Evolutionary conservation across 257 asterid genomes (phyloP), one percentile per base, ranked within the genome.

Genomic region (Penstemon barbatus): DNA sequence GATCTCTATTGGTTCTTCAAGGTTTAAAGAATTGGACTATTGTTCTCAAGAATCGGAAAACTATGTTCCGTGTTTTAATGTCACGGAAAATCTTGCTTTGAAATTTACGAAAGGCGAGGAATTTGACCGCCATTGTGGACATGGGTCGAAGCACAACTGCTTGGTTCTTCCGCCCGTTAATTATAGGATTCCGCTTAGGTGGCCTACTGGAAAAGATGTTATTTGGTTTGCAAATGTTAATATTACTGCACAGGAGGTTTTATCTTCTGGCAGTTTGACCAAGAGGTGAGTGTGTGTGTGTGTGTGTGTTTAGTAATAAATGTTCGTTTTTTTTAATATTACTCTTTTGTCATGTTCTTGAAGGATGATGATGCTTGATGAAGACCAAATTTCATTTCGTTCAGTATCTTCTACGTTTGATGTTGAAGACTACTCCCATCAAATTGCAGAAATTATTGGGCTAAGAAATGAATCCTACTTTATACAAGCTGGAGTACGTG

Each of bases 341-440:
- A 61, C 40, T 45, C 43, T 25, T 12, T 25, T 72, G 8, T 25
- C 53, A 58, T 70, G 66, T 63, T 12, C 69, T 50, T 68, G 50
- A 84, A 92, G 97, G 89, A 87, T 91, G 99, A 94, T 94, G 99
- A 87, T 91, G 99, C 81, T 91, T 67, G 99, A 94, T 40, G 99
- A 91, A 78, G 99, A 94, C 70, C 97, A 94, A 82, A 89, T 94
- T 73, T 91, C 99, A 8, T 94, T 94, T 42, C 98, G 90, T 45
- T 89, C 96, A 12, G 98, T 83, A 63, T 89, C 96, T 7, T 85
- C 92, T 4, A 90, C 84, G 57, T 91, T 91, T 74, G 99, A 91
- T 81, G 95, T 94, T 61, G 98, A 94, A 81, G 99, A 94, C 76
- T 94, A 94, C 77, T 84, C 99, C 0, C 99, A 89, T 78, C 99